Evolutionary conservation across 306 rosid species (phyloP), one percentile per base, ranked within the genome.

Genomic region (Rosa rugosa): DNA sequence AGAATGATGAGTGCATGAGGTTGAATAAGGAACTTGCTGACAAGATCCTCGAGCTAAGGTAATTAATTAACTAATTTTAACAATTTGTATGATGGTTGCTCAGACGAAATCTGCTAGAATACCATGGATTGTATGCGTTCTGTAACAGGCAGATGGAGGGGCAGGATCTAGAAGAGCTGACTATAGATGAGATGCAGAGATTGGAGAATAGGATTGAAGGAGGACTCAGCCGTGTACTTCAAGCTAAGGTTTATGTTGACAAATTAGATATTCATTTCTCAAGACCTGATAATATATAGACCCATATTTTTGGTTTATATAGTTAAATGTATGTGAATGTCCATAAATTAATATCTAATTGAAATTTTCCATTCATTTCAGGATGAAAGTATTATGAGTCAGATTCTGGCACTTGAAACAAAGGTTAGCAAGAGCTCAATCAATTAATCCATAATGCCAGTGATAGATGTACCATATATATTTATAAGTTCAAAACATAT

Each of bases 11-110:
- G 23, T 7, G 27, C 50, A 20, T 44, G 53, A 56, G 72, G 75
- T 45, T 87, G 83, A 49, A 68, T 6, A 82, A 82, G 81, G 88
- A 80, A 71, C 81, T 84, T 41, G 85, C 80, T 51, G 81, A 82
- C 1, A 87, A 70, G 83, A 69, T 38, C 79, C 79, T 10, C 49
- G 62, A 56, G 69, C 75, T 87, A n/a, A 84, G 88, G 90, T 84
- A 76, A 51, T 8, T 47, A 45, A 8, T 6, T 25, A 12, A 12
- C 8, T 27, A 12, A 13, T 23, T 25, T 25, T 25, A 23, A 54
- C 23, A 54, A 20, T 54, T 54, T 54, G 23, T 54, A 56, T 56
- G 62, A 56, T 56, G 27, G 27, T 56, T 20, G 10, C n/a, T n/a
- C 27, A 20, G 62, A 17, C 9, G 3, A 5, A 8, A 16, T 12